A percentile compares a stretch with the other conserved stretches of the same genome.
Evolutionary conservation across 1,284 basidiomycete species (phyloP).

Genomic region (Cryptococcus amylolentus): DNA sequence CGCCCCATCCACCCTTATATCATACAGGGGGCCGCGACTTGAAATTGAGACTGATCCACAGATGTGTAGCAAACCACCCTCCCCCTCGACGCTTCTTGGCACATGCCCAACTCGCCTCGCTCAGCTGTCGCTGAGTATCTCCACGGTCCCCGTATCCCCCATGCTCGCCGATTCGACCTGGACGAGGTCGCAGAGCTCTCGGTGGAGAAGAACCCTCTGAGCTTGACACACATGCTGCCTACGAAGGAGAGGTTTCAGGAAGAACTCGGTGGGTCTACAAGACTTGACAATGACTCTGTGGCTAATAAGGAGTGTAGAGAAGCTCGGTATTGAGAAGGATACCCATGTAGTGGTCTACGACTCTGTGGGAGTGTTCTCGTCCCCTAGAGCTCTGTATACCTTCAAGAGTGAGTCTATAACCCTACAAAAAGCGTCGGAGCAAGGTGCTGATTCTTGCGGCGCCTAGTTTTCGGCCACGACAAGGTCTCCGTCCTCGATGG

Average conservation of each 20-base stretch:
- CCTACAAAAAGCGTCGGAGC: not conserved
- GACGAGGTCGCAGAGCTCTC: constrained; percentile 58
- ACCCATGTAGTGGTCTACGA: constrained; percentile 91
- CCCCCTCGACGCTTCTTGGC: constrained; percentile 48
- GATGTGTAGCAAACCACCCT: constrained; percentile 26
- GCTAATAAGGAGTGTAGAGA: constrained; percentile 52
- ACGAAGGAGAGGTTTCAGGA: constrained; percentile 65
- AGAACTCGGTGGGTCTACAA: constrained; percentile 64
- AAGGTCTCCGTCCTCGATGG: constrained; percentile 84
- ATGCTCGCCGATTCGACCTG: constrained; percentile 74
- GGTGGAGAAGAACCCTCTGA: constrained; percentile 56
- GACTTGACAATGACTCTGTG: not conserved
- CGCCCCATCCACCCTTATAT: not conserved
- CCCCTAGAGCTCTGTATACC: constrained; percentile 85
- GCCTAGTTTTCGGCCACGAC: constrained; percentile 69
- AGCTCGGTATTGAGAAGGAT: constrained; percentile 67
- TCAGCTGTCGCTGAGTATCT: constrained; percentile 43
- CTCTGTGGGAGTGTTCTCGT: constrained; percentile 77
- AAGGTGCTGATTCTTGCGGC: not conserved
- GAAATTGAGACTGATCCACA: not conserved
- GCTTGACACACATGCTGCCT: constrained; percentile 94
- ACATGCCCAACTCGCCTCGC: constrained; percentile 49
- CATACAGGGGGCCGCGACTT: no score
- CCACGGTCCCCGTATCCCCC: constrained; percentile 60
- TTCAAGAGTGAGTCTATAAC: constrained; percentile 58